phyloP scores from a whole-genome alignment of 2,329 filamentous ascomycete species.

The Talaromyces sp. region DNA sequence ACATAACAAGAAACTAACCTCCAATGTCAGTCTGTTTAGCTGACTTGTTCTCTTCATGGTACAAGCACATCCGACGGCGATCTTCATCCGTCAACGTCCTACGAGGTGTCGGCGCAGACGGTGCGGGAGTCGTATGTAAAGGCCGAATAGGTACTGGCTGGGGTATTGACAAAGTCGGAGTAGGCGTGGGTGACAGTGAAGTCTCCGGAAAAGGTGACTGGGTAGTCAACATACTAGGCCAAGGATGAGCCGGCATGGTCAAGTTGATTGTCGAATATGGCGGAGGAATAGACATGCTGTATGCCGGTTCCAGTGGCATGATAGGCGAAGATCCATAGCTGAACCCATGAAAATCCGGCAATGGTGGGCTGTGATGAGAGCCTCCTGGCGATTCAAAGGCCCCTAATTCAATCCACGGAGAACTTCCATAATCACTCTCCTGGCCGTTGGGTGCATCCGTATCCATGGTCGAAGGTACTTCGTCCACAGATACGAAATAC shows the following conservation, averaged over 20 bases:
- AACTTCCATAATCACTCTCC: conserved; percentile 45
- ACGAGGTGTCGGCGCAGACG: conserved; percentile 62
- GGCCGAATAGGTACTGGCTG: conserved; percentile 47
- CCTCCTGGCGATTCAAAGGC: conserved; percentile 50
- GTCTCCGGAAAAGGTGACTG: conserved; percentile 64
- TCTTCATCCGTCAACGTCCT: conserved; percentile 91
- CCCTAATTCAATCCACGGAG: conserved; percentile 49
- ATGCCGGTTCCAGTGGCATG: conserved; percentile 58
- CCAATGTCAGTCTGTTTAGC: conserved; percentile 97
- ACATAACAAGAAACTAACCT: conserved; percentile 45
- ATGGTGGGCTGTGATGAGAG: conserved; percentile 65
- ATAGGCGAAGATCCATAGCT: conserved; percentile 64
- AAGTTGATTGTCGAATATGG: conserved; percentile 63
- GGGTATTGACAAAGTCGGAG: conserved; percentile 50
- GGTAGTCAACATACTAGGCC: conserved; percentile 80
- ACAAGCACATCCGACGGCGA: conserved; percentile 88
- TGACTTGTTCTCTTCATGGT: conserved; percentile 83
- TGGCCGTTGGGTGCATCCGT: conserved; percentile 45
- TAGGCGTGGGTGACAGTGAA: conserved; percentile 58
- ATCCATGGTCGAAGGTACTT: conserved; percentile 42
- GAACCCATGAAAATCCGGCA: conserved; percentile 66
- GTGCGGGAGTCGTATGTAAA: conserved; percentile 36
- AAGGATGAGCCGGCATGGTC: conserved; percentile 64
- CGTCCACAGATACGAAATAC: conserved; percentile 42
- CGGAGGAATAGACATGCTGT: conserved; percentile 57